Percentiles rank a stretch among this genome's conserved stretches.
Evolutionary conservation across 225 moss, liverwort and hornwort genomes (phyloP).

Genomic region (Straminergon stramineum): DNA sequence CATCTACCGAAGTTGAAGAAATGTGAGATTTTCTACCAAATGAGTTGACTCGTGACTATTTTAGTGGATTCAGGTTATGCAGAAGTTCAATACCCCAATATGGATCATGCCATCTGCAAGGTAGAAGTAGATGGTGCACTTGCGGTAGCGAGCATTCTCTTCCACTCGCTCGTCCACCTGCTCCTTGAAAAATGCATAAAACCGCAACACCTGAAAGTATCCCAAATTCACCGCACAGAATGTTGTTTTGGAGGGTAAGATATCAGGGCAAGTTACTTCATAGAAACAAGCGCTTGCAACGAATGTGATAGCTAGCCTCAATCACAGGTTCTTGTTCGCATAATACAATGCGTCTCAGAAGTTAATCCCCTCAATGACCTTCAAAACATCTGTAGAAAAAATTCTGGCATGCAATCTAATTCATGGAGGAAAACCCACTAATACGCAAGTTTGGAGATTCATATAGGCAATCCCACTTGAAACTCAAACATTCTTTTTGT

Average conservation of each 20-base stretch:
- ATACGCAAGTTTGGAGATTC: not conserved
- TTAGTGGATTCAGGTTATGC: not conserved
- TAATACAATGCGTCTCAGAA: not conserved
- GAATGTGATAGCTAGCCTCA: not conserved
- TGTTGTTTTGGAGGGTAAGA: not conserved
- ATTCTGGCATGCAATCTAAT: not conserved
- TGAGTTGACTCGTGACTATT: no score
- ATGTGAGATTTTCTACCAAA: not conserved
- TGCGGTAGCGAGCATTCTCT: slow-evolving; percentile 79
- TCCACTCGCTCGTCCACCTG: slow-evolving; percentile 84
- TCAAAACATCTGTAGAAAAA: not conserved
- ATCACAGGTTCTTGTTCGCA: not conserved
- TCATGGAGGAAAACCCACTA: not conserved
- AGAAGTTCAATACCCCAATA: slow-evolving; percentile 44
- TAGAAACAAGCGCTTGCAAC: not conserved
- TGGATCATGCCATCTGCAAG: slow-evolving; percentile 79
- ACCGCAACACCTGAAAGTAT: slow-evolving; percentile 54
- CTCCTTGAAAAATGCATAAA: slow-evolving; percentile 84
- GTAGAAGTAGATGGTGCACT: slow-evolving; percentile 87
- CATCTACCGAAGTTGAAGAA: not conserved
- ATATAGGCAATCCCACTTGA: no score
- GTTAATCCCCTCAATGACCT: not conserved
- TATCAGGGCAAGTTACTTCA: not conserved
- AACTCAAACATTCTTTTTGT: no score
- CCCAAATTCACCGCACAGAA: not conserved